Evolutionary conservation across 805 yeast species (phyloP).

Genomic region (Metschnikowia hibisci): DNA sequence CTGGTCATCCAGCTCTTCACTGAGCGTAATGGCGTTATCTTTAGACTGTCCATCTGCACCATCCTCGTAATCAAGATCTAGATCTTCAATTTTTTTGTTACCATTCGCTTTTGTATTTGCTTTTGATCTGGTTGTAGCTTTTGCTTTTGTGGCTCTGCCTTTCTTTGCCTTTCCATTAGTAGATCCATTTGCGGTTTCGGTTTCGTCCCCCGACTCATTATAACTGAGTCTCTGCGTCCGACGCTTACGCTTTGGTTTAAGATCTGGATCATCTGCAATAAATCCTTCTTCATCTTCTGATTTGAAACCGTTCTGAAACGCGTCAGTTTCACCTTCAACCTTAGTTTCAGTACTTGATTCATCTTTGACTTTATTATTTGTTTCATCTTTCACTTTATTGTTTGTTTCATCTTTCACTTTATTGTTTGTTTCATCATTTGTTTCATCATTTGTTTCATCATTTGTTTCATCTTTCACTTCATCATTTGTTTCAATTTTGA

Average conservation of each 20-base stretch:
- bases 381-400: neutral
- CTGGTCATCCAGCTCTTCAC: slow-evolving; percentile 21
- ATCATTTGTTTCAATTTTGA: neutral
- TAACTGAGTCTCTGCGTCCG: slow-evolving; percentile 17
- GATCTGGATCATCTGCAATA: slow-evolving; percentile 16
- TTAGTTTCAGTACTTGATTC: too few species aligned
- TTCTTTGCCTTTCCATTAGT: neutral
- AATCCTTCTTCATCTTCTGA: slow-evolving; percentile 16
- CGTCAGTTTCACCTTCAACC: neutral
- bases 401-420: neutral
- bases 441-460: too few species aligned
- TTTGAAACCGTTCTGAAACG: slow-evolving; percentile 2
- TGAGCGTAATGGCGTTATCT: slow-evolving; percentile 23
- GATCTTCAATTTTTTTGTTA: neutral
- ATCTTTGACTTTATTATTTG: too few species aligned
- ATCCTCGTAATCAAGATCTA: slow-evolving; percentile 7
- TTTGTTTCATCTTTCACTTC: neutral
- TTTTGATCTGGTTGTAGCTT: neutral
- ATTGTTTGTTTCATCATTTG: too few species aligned
- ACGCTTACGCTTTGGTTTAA: slow-evolving; percentile 12
- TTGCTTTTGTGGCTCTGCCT: slow-evolving; percentile 2
- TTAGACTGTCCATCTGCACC: slow-evolving; percentile 2
- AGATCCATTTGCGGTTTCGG: neutral
- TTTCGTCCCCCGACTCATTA: slow-evolving; percentile 19
- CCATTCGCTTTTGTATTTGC: neutral